Base-by-base conservation (phyloP, 331 rosid genomes). In the Cydonia oblonga region DNA sequence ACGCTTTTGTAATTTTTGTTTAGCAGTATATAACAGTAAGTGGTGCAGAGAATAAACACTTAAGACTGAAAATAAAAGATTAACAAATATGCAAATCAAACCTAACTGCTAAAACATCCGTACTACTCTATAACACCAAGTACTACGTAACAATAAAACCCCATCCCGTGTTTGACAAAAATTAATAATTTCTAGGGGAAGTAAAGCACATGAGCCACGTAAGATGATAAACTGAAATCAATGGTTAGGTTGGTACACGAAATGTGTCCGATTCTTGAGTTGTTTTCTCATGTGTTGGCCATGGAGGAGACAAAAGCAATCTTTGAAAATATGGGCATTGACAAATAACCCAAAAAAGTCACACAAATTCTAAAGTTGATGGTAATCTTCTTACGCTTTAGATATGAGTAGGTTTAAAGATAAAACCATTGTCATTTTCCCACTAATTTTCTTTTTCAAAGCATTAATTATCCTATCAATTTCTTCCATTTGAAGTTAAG, bases 261-360 rank as follows among this genome's bases (percentile, higher is more conserved):
- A 42, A 71, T 79, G 75, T 51, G 73, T 69, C 64, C 18, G 56
- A 40, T 74, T 78, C 66, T 63, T 57, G 56, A 64, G 52, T 78
- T 62, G 58, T 66, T 57, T 56, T 78, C 58, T 56, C 69, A 35
- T 56, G 54, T 82, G 86, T 54, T 78, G 66, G 73, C 78, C 86
- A 82, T 77, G 56, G 22, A 61, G 74, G 81, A 53, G 69, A 76
- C 81, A 79, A 59, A 57, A 72, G 11, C 32, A 75, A 49, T 54
- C 32, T 61, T 26, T 75, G 26, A 64, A 54, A 82, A 62, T 73
- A n/a, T 83, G 56, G 79, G 75, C 69, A 75, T 71, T 79, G 86
- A 83, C 81, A 68, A 76, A 61, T 70, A 70, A 76, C 79, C 76
- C 71, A 11, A 70, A 63, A 33, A 33, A 12, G 44, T 61, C 44